These are phyloP conservation scores for Fusarium drepaniforme DNA, from an alignment of 2,329 filamentous ascomycete species.

Conservation along the genomic window DNA sequence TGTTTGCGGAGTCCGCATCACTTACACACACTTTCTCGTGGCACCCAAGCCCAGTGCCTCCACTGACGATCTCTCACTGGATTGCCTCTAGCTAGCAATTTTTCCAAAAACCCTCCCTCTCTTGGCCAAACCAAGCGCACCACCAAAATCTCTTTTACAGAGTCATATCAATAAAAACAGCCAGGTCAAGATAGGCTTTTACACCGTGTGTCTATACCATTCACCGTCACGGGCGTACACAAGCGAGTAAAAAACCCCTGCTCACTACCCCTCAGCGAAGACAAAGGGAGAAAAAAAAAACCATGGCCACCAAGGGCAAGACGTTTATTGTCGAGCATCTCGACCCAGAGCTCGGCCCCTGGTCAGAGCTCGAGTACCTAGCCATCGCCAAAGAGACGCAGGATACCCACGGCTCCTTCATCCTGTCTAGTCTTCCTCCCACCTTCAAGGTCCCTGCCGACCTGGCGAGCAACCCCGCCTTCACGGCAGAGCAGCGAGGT, in stretches of 20 bases:
- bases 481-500: constrained; percentile 79
- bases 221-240: background rate
- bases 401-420: constrained; percentile 75
- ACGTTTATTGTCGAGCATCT: constrained; percentile 97
- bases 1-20: background rate
- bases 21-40: background rate
- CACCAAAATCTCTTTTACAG: constrained; percentile 24
- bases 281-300: constrained; percentile 37
- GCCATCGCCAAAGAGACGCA: constrained; percentile 87
- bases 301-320: constrained; percentile 63
- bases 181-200: background rate
- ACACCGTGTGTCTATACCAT: background rate
- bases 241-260: constrained; percentile 1
- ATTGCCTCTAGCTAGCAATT: constrained; percentile 34
- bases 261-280: constrained; percentile 10
- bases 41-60: constrained; percentile 9
- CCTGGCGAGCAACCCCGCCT: constrained; percentile 67
- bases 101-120: constrained; percentile 39
- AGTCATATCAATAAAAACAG: constrained; percentile 3
- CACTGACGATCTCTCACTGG: constrained; percentile 25
- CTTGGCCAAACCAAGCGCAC: constrained; percentile 18
- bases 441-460: constrained; percentile 74
- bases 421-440: constrained; percentile 83
- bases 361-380: constrained; percentile 94
- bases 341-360: constrained; percentile 91